These are phyloP conservation scores for Penicillium hordei DNA, from an alignment of 2,329 filamentous ascomycete genomes.

Conservation along the genomic window DNA sequence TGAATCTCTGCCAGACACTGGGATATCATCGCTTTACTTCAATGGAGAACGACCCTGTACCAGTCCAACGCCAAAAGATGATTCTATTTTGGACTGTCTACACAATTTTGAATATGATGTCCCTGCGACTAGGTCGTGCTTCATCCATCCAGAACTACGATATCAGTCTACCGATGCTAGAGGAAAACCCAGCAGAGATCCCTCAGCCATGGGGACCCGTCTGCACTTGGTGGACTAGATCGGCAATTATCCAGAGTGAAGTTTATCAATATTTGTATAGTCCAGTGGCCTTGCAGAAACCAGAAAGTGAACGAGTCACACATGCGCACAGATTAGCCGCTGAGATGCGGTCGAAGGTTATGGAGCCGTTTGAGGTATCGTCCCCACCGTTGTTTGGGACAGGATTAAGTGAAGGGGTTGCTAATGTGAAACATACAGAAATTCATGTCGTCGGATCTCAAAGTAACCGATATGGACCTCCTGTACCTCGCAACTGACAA, in stretches of 20 bases:
- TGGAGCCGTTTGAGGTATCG: conserved; percentile 33
- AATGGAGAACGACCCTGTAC: conserved; percentile 26
- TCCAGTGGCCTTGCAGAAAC: conserved; percentile 30
- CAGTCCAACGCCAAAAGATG: conserved; percentile 33
- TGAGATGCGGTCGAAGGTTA: conserved; percentile 30
- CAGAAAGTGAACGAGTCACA: conserved; percentile 26
- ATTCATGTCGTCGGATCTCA: conserved; percentile 5
- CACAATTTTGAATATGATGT: conserved; percentile 58
- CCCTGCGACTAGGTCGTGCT: conserved; percentile 59
- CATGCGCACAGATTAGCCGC: conserved; percentile 31
- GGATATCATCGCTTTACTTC: conserved; percentile 54
- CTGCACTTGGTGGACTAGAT: conserved; percentile 56
- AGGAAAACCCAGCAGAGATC: conserved; percentile 13
- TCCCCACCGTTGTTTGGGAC: not conserved
- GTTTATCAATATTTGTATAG: conserved; percentile 61
- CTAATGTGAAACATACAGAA: conserved; percentile 9
- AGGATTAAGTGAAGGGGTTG: not conserved
- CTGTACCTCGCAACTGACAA: conserved; percentile 36
- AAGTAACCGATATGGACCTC: conserved; percentile 28
- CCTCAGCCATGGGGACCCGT: conserved; percentile 46
- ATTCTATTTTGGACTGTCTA: conserved; percentile 61
- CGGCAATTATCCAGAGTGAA: conserved; percentile 58
- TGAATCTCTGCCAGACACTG: conserved; percentile 61
- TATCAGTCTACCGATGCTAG: conserved; percentile 49
- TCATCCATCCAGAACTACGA: conserved; percentile 61